phyloP scores from a whole-genome alignment of 2,329 filamentous ascomycete species.

The Aspergillus sp. region DNA sequence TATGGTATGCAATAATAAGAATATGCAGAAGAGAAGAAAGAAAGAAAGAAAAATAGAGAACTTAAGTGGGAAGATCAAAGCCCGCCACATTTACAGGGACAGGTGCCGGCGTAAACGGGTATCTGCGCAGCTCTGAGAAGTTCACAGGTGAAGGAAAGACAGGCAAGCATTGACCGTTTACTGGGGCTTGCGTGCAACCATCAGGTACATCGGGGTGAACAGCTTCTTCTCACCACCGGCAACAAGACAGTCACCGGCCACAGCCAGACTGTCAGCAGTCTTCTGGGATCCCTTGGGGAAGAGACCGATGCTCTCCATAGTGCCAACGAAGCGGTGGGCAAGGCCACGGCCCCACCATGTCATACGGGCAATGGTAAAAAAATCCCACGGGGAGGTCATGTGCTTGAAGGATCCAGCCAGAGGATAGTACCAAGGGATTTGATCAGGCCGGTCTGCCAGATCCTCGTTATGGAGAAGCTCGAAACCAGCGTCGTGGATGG shows the following conservation, averaged over 20 bases:
- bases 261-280: slow-evolving; percentile 81
- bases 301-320: slow-evolving; percentile 64
- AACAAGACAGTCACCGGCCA: slow-evolving; percentile 76
- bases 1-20: slow-evolving; percentile 14
- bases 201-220: slow-evolving; percentile 98
- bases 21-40: slow-evolving; percentile 6
- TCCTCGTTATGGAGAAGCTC: slow-evolving; percentile 77
- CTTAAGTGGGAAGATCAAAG: slow-evolving; percentile 5
- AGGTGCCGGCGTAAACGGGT: slow-evolving; percentile 5
- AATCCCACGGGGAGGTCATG: slow-evolving; percentile 68
- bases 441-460: slow-evolving; percentile 65
- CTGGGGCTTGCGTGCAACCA: slow-evolving; percentile 80
- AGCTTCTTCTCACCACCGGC: slow-evolving; percentile 79
- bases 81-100: slow-evolving; percentile 10
- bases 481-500: slow-evolving; percentile 83
- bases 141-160: slow-evolving; percentile 1
- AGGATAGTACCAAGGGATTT: slow-evolving; percentile 89
- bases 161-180: slow-evolving; percentile 14
- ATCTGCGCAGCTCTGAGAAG: slow-evolving; percentile 9
- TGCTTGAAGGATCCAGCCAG: slow-evolving; percentile 77
- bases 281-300: slow-evolving; percentile 82
- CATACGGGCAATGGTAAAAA: slow-evolving; percentile 80
- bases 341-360: slow-evolving; percentile 70
- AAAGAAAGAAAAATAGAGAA: slow-evolving; percentile 1
- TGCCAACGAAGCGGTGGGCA: slow-evolving; percentile 67